A percentile compares a stretch with the other conserved stretches of the same genome.
These are phyloP conservation scores for Vitis vinifera DNA, from an alignment of 164 flowering plant genomes.

Conservation along the genomic window DNA sequence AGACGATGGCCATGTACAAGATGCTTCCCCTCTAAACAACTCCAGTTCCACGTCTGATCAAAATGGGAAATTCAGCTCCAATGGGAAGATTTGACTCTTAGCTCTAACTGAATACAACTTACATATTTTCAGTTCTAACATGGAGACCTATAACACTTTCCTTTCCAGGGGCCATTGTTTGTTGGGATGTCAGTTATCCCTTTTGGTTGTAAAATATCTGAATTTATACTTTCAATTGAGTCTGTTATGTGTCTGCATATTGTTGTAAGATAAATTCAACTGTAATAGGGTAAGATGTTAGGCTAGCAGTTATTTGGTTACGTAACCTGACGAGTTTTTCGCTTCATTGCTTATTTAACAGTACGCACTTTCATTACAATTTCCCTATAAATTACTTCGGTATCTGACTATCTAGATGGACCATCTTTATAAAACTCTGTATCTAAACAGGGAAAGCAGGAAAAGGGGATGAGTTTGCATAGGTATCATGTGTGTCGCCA, in stretches of 20 bases:
- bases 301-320: too few species aligned
- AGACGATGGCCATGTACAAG: slow-evolving; percentile 3
- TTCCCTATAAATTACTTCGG: too few species aligned
- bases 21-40: background rate
- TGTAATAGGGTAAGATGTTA: background rate
- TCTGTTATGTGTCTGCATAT: background rate
- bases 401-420: too few species aligned
- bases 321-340: too few species aligned
- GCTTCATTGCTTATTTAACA: too few species aligned
- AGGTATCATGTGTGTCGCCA: too few species aligned
- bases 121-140: background rate
- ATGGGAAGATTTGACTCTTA: background rate
- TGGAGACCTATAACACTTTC: background rate
- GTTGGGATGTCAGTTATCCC: background rate
- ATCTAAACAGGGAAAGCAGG: too few species aligned
- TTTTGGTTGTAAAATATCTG: background rate
- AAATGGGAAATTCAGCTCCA: background rate
- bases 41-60: background rate
- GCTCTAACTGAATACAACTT: background rate
- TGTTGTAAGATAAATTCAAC: background rate
- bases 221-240: background rate
- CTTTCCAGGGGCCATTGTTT: background rate
- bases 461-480: too few species aligned
- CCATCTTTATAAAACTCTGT: too few species aligned
- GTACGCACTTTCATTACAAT: too few species aligned